These are phyloP conservation scores for Coprinopsis strossmayeri DNA, from an alignment of 768 basidiomycete species.

Conservation along the genomic window DNA sequence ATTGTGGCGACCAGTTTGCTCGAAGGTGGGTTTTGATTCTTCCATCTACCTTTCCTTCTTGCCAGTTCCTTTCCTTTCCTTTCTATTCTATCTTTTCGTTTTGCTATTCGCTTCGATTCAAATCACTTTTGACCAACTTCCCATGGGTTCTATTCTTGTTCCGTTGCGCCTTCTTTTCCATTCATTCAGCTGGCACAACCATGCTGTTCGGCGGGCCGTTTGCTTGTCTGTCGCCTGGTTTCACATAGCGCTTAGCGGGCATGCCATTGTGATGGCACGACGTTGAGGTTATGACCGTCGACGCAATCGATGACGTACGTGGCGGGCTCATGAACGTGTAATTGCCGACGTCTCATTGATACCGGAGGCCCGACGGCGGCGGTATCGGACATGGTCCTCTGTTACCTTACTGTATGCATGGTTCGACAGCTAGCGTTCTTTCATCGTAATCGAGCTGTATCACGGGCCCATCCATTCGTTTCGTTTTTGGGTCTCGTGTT, in stretches of 20 bases:
- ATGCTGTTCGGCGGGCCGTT: not conserved
- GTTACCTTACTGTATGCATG: no score
- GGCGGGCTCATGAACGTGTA: not conserved
- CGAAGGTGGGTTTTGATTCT: conserved; percentile 46
- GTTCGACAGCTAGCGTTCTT: no score
- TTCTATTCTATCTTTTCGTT: not conserved
- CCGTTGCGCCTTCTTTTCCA: not conserved
- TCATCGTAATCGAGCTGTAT: no score
- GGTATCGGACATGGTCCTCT: not conserved
- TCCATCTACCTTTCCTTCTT: not conserved
- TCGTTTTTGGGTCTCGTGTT: no score
- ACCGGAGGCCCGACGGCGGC: not conserved
- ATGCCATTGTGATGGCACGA: not conserved
- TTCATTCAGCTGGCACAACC: no score
- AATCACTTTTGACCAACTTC: not conserved
- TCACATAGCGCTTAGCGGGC: not conserved
- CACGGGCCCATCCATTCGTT: no score
- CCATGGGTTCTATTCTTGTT: not conserved
- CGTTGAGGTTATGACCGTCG: no score
- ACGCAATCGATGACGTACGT: conserved; percentile 3
- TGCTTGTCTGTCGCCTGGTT: not conserved
- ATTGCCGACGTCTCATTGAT: not conserved
- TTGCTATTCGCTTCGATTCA: not conserved
- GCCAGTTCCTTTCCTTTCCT: no score
- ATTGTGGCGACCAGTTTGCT: conserved; percentile 88